Evolutionary conservation across 2,329 filamentous ascomycete species (phyloP), one percentile per base, ranked within the genome.

Genomic region (Orbilia quercus): DNA sequence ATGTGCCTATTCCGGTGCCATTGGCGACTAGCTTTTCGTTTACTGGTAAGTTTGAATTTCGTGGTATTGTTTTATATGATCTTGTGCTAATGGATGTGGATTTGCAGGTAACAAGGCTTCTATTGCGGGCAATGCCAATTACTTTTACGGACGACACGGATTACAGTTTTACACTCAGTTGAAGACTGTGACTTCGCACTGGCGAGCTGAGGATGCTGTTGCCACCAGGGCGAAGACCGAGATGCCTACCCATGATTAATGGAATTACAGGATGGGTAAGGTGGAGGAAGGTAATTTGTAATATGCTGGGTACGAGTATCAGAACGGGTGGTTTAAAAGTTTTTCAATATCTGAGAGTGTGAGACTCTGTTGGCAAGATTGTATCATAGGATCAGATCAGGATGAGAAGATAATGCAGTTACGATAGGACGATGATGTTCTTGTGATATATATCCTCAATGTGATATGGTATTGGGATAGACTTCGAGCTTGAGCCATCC

Each of bases 91-190:
- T 36, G 22, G 36, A 9, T 44, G 22, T 44, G n/a, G 34, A 40
- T 38, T 25, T 42, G 63, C 47, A 72, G 67, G 77, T 47, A 90
- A 90, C 84, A 94, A 99, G 89, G 93, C 90, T 85, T 92, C 89
- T 79, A 85, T 98, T 66, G 95, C 95, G 0, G 95, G 94, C 62
- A 93, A 93, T 58, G 94, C 95, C 74, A 96, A 87, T 83, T 96
- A 92, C 14, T 98, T 99, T 81, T 99, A 99, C 82, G 95, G 95
- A 76, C 90, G 91, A 82, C 91, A 92, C 0, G 95, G 94, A 22
- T 82, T 99, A 80, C 89, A 91, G 80, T 99, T 99, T 80, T 98
- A 96, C 82, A 99, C 95, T 1, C 95, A 98, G 83, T 87, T 91
- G 80, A 98, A 99, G 90, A 99, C 95, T 1, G 95, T 99, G 53